A percentile compares a stretch with the other conserved stretches of the same genome.
These are phyloP conservation scores for Trichophyton verrucosum DNA, from an alignment of 2,329 filamentous ascomycete genomes.

Conservation along the genomic window DNA sequence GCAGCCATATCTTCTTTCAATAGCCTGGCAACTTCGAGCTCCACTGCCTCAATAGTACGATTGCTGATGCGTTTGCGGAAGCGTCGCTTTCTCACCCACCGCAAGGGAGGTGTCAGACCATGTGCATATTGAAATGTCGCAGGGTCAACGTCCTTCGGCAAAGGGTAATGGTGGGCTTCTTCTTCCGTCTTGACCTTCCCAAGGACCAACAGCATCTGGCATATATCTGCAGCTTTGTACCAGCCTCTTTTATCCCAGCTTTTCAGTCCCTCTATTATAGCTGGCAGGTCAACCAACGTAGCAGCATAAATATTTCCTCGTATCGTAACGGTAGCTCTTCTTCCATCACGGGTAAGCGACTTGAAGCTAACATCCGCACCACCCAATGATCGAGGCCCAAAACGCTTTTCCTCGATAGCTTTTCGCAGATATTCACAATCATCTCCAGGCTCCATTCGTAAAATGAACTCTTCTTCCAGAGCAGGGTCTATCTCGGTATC, in stretches of 20 bases:
- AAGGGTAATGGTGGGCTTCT: conserved; percentile 52
- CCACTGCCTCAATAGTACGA: conserved; percentile 73
- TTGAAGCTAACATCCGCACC: conserved; percentile 69
- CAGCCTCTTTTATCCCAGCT: conserved; percentile 80
- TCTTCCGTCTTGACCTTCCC: conserved; percentile 52
- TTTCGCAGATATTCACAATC: conserved; percentile 73
- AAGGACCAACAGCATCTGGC: conserved; percentile 76
- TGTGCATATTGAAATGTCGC: conserved; percentile 64
- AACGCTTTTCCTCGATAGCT: conserved; percentile 61
- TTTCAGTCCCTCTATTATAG: conserved; percentile 83
- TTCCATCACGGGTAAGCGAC: conserved; percentile 57
- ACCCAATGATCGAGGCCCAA: conserved; percentile 54
- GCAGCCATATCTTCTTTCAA: conserved; percentile 56
- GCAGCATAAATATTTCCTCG: conserved; percentile 62
- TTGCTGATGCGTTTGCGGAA: conserved; percentile 75
- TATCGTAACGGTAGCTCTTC: conserved; percentile 60
- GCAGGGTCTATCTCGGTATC: conserved; percentile 78
- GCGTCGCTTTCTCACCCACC: conserved; percentile 66
- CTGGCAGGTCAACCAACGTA: conserved; percentile 69
- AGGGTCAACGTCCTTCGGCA: conserved; percentile 58
- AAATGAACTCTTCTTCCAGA: conserved; percentile 77
- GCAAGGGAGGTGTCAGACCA: conserved; percentile 77
- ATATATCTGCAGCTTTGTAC: conserved; percentile 80
- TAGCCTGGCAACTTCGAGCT: conserved; percentile 63
- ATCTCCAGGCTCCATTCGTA: conserved; percentile 76